Evolutionary conservation across 352 stramenopile genomes (phyloP).

Genomic region (Aphanomyces cochlioides): DNA sequence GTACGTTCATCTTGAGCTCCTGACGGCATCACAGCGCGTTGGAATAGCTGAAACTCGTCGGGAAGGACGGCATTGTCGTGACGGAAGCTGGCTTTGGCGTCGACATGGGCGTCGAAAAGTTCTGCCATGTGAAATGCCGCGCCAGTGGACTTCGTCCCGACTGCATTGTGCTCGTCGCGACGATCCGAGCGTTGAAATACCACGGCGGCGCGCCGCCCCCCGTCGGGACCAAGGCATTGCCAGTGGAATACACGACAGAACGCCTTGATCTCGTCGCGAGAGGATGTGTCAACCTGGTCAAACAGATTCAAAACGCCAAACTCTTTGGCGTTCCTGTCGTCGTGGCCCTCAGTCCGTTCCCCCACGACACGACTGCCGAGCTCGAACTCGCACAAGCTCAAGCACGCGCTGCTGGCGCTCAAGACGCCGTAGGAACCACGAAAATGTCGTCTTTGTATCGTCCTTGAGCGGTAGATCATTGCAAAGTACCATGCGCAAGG

Average conservation of each 20-base stretch:
- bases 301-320: constrained; percentile 95
- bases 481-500: constrained; percentile 84
- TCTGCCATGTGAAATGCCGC: constrained; percentile 99
- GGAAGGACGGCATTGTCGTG: constrained; percentile 93
- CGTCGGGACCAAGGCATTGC: constrained; percentile 88
- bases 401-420: constrained; percentile 91
- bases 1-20: constrained; percentile 37
- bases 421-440: constrained; percentile 77
- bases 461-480: not conserved
- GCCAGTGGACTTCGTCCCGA: constrained; percentile 92
- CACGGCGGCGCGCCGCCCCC: constrained; percentile 97
- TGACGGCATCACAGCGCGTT: not conserved
- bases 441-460: too few relatives aligned
- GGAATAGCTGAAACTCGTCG: constrained; percentile 84
- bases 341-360: constrained; percentile 90
- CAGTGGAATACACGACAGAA: constrained; percentile 92
- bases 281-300: constrained; percentile 91
- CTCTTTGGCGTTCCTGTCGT: constrained; percentile 95
- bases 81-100: constrained; percentile 98
- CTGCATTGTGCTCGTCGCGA: constrained; percentile 97
- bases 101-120: constrained; percentile 97
- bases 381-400: constrained; percentile 91
- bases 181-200: constrained; percentile 98
- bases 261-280: constrained; percentile 92
- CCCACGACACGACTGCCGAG: constrained; percentile 75